These are phyloP conservation scores for Pseudopyrenochaeta lycopersici DNA, from an alignment of 2,329 filamentous ascomycete species.

Conservation along the genomic window DNA sequence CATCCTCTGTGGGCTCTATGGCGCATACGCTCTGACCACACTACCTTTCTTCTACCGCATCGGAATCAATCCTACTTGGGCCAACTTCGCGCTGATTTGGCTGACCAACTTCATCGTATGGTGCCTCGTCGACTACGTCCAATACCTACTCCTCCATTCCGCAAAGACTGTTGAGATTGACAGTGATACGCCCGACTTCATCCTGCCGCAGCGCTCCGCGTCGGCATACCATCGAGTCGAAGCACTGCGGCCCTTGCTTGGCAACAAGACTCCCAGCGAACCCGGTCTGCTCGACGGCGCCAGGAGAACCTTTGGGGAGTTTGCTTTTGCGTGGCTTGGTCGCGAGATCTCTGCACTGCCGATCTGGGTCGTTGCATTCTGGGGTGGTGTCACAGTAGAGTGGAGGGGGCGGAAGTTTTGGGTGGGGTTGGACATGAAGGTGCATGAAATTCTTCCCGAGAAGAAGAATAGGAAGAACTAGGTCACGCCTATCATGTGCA, in stretches of 20 bases:
- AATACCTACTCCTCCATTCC: slow-evolving; percentile 79
- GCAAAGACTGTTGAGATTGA: slow-evolving; percentile 75
- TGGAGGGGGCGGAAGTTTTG: slow-evolving; percentile 88
- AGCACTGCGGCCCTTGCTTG: slow-evolving; percentile 31
- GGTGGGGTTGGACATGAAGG: slow-evolving; percentile 85
- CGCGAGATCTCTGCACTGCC: slow-evolving; percentile 84
- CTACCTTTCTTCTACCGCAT: slow-evolving; percentile 69
- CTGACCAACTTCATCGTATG: slow-evolving; percentile 70
- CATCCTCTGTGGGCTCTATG: slow-evolving; percentile 81
- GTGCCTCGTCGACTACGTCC: slow-evolving; percentile 77
- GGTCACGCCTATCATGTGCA: background rate
- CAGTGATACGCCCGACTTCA: slow-evolving; percentile 77
- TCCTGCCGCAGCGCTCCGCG: slow-evolving; percentile 55
- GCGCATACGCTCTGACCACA: slow-evolving; percentile 80
- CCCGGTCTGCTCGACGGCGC: slow-evolving; percentile 43
- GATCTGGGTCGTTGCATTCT: slow-evolving; percentile 89
- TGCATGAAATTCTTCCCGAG: slow-evolving; percentile 64
- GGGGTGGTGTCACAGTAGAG: slow-evolving; percentile 84
- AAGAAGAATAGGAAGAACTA: slow-evolving; percentile 5
- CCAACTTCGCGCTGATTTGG: slow-evolving; percentile 72
- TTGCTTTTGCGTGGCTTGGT: slow-evolving; percentile 84
- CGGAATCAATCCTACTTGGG: slow-evolving; percentile 72
- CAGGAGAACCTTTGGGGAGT: slow-evolving; percentile 70
- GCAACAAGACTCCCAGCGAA: slow-evolving; percentile 12
- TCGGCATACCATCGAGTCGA: slow-evolving; percentile 44